Evolutionary conservation across 2,329 filamentous ascomycete genomes (phyloP), one percentile per base, ranked within the genome.

Genomic region (Fusarium lateritium): DNA sequence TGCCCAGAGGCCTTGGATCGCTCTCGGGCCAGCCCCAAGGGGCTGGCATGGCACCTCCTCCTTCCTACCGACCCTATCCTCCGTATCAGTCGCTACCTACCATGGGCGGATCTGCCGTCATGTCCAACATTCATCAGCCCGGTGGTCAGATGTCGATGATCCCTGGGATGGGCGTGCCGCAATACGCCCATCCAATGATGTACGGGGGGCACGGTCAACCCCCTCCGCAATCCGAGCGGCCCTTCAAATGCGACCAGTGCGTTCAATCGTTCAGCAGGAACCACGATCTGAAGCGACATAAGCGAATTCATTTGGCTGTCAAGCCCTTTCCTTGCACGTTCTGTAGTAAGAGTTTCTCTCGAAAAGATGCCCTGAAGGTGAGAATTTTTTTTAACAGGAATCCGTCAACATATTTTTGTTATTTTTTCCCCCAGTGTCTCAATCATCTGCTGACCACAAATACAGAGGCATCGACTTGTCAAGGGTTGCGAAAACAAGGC

Each of bases 311-410:
- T 79, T 81, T 98, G 60, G 93, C 94, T 0, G 93, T 98, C 40
- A 99, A 99, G 84, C 96, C 96, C 0, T 98, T 95, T 79, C 94
- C 94, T 0, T 99, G 96, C 78, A 88, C 84, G 8, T 91, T 92
- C 75, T 99, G 96, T 78, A 94, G 97, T 65, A 98, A 98, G 87
- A 96, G 93, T 77, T 99, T 99, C 76, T 98, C 94, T 5, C 87
- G 96, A 62, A 98, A 98, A 78, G 96, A 98, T 80, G 96, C 96
- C 11, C 84, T 99, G 31, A 98, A 98, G 92, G 96, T 98, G 83
- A 74, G 88, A 67, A 52, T 26, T 38, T 15, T 19, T 19, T 19
- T 19, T 19, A 17, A 24, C 26, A 45, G 14, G 21, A 7, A 28
- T 28, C 26, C 26, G 26, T 28, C 26, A 28, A 28, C 9, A 28